phyloP scores from a whole-genome alignment of 202 grass and related monocot genomes.

The Alloteropsis angusta region DNA sequence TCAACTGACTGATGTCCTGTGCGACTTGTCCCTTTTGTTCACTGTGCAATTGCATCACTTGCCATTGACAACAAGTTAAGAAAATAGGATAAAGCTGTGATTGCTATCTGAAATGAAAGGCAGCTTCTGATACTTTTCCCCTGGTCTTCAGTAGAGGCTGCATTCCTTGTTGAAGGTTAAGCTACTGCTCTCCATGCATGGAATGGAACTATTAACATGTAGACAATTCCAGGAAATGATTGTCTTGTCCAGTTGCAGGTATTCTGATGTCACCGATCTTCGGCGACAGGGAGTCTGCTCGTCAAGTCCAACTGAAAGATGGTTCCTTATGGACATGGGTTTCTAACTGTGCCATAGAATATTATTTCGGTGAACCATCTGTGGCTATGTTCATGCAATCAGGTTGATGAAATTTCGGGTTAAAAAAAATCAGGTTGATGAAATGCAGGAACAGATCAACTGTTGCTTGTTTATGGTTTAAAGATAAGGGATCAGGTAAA shows the following conservation, averaged over 20 bases:
- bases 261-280: conserved; percentile 43
- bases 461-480: not conserved
- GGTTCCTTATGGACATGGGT: conserved; percentile 47
- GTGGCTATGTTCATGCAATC: not conserved
- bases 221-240: not conserved
- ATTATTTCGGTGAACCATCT: conserved; percentile 24
- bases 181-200: conserved; percentile 19
- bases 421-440: not conserved
- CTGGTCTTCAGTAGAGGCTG: conserved; percentile 20
- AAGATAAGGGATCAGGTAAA: not conserved
- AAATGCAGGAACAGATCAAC: not conserved
- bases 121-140: conserved; percentile 13
- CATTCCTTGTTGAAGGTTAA: conserved; percentile 38
- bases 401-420: not conserved
- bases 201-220: conserved; percentile 20
- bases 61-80: conserved; percentile 53
- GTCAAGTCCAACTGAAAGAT: conserved; percentile 44
- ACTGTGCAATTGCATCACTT: conserved; percentile 57
- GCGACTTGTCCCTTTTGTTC: conserved; percentile 34
- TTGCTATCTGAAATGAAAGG: conserved; percentile 12
- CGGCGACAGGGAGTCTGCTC: conserved; percentile 15
- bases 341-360: conserved; percentile 40
- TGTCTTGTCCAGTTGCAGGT: conserved; percentile 12
- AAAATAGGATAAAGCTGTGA: conserved; percentile 24
- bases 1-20: conserved; percentile 6